These are phyloP conservation scores for Colletotrichum graminicola DNA, from an alignment of 2,329 filamentous ascomycete species.

Conservation along the genomic window DNA sequence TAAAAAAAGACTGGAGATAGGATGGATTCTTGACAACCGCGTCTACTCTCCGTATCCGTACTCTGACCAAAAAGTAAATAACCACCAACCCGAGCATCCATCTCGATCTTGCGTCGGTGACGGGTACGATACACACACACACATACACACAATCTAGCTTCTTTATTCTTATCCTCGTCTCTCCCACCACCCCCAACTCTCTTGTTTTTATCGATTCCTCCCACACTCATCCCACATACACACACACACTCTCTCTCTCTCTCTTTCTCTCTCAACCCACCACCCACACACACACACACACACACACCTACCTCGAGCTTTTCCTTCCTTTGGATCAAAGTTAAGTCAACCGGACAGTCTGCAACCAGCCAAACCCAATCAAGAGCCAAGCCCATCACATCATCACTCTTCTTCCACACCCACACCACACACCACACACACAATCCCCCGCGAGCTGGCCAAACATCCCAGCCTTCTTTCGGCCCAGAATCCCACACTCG, in stretches of 20 bases:
- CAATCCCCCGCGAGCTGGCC: slow-evolving; percentile 19
- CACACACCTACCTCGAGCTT: slow-evolving; percentile 14
- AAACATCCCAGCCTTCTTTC: slow-evolving; percentile 36
- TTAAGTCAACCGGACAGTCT: slow-evolving; percentile 36
- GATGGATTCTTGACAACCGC: slow-evolving; percentile 37
- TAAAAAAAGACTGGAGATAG: slow-evolving; percentile 24
- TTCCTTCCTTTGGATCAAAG: slow-evolving; percentile 27
- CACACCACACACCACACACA: slow-evolving; percentile 22
- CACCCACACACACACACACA: slow-evolving; percentile 26
- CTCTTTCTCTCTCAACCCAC: background rate
- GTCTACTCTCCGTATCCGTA: slow-evolving; percentile 35
- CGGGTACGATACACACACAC: slow-evolving; percentile 1
- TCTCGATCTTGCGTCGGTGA: slow-evolving; percentile 36
- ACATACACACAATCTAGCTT: slow-evolving; percentile 3
- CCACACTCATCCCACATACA: slow-evolving; percentile 29
- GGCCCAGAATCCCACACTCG: slow-evolving; percentile 22
- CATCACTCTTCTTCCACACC: slow-evolving; percentile 29
- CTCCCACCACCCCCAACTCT: slow-evolving; percentile 1
- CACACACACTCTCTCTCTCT: too few species aligned
- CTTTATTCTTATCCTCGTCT: slow-evolving; percentile 32
- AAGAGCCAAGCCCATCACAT: slow-evolving; percentile 39
- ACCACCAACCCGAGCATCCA: slow-evolving; percentile 19
- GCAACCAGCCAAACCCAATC: slow-evolving; percentile 23
- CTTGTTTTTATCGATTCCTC: slow-evolving; percentile 19
- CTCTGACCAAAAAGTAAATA: slow-evolving; percentile 17